Conservation (phyloP, 2,329 filamentous ascomycete species). For the Delphinella strobiligena region DNA sequence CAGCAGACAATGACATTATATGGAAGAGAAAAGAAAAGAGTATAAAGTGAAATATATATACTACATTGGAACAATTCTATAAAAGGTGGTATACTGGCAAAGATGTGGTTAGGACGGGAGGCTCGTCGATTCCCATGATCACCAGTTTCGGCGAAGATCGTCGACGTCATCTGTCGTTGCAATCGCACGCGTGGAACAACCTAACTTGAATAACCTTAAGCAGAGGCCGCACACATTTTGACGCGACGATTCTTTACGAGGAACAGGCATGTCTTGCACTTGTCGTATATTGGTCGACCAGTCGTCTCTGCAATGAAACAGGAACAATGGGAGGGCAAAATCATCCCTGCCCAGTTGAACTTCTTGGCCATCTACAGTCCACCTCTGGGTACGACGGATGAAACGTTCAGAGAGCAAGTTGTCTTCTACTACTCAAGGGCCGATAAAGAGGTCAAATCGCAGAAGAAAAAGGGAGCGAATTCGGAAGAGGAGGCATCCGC, state of each 20-base stretch:
- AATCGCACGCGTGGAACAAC: not conserved
- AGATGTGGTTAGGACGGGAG: no score
- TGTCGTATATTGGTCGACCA: not conserved
- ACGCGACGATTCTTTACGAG: no score
- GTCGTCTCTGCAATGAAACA: not conserved
- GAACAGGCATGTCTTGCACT: not conserved
- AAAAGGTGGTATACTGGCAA: no score
- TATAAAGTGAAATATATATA: not conserved
- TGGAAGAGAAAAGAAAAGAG: not conserved
- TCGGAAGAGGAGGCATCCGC: slow-evolving; percentile 20
- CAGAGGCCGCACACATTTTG: no score
- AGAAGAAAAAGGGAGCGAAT: slow-evolving; percentile 15
- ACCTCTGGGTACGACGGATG: slow-evolving; percentile 58
- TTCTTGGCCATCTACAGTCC: slow-evolving; percentile 96
- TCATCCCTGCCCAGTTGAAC: slow-evolving; percentile 64
- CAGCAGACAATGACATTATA: slow-evolving; percentile 8
- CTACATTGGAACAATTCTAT: not conserved
- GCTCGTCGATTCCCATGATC: not conserved
- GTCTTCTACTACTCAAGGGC: slow-evolving; percentile 72
- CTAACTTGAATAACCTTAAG: no score
- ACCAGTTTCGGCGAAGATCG: not conserved
- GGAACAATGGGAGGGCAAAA: slow-evolving; percentile 1
- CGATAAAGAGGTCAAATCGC: slow-evolving; percentile 16
- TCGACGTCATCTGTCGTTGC: not conserved
- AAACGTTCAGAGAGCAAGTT: slow-evolving; percentile 68